Evolutionary conservation across 2,329 filamentous ascomycete genomes (phyloP).

Genomic region (Microdochium trichocladiopsis): DNA sequence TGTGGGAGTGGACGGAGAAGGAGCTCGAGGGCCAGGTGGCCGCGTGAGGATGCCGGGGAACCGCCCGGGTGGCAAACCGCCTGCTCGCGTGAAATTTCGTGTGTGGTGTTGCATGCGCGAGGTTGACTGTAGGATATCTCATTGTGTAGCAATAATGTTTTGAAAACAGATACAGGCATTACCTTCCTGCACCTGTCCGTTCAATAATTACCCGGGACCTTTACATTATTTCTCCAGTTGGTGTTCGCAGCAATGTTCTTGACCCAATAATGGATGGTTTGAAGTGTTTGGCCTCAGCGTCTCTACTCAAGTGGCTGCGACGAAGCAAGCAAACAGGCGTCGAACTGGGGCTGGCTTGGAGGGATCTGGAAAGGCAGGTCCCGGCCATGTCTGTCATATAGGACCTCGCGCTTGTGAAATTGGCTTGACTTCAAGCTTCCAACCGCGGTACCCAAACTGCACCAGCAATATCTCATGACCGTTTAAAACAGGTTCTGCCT

Average conservation of each 20-base stretch:
- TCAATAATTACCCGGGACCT: not conserved
- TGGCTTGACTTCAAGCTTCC: too few species aligned
- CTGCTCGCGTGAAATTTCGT: not conserved
- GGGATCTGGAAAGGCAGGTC: not conserved
- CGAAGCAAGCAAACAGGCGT: not conserved
- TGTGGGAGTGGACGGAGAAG: too few species aligned
- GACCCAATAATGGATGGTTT: not conserved
- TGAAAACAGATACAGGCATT: not conserved
- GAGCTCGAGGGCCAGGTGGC: conserved; percentile 20
- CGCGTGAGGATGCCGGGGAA: not conserved
- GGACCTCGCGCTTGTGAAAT: too few species aligned
- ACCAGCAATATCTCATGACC: too few species aligned
- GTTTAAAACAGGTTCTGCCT: too few species aligned
- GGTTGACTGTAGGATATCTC: not conserved
- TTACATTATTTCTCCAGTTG: not conserved
- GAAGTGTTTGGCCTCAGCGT: not conserved
- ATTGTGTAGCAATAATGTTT: not conserved
- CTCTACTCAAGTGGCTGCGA: not conserved
- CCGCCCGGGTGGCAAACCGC: not conserved
- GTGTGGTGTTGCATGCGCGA: not conserved
- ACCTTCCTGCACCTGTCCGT: not conserved
- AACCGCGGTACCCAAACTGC: too few species aligned
- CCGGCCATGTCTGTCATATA: not conserved
- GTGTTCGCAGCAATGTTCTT: not conserved
- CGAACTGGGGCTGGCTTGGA: not conserved